Evolutionary conservation across 805 yeast species (phyloP), one percentile per base, ranked within the genome.

Genomic region (Diddensiella transvaalensis): DNA sequence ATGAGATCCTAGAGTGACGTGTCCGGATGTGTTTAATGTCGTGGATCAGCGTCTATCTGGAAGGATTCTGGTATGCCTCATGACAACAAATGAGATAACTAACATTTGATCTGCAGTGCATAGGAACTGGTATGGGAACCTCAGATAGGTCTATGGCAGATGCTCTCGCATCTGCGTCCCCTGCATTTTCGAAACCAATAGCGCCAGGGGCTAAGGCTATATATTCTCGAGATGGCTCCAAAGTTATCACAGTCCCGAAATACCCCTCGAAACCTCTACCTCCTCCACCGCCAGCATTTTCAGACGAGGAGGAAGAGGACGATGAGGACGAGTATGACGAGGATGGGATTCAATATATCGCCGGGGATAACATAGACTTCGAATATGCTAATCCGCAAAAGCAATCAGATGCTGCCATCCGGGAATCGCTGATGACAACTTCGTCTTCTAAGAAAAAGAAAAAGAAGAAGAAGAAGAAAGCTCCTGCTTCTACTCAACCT

Each of bases 401-500:
- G 17, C 15, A 13, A 44, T n/a, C 47, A n/a, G n/a, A 10, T 18
- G 13, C 18, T n/a, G 29, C 17, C 32, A 41, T 23, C 6, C 26
- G 6, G 22, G 32, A 21, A 22, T 8, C 42, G 18, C n/a, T n/a
- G n/a, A 26, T 8, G 8, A 8, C 40, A 24, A 35, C 42, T 3
- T 13, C 24, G 23, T 24, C 40, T 17, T n/a, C 5, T 21, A 13
- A 6, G 8, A 35, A 30, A 36, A 50, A 48, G 51, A 58, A 58
- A 51, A 65, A 60, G 55, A 68, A 66, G 56, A 67, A 66, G 59
- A 63, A 62, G 59, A 65, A 65, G 61, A 62, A 62, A 56, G 58
- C 57, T 55, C 42, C 44, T 46, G 41, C 43, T 23, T 41, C 30
- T 46, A n/a, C 36, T 18, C 80, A 78, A 2, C 73, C 79, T 41